Evolutionary conservation across 2,329 filamentous ascomycete genomes (phyloP), one percentile per base, ranked within the genome.

Genomic region (Diplodia scrobiculata): DNA sequence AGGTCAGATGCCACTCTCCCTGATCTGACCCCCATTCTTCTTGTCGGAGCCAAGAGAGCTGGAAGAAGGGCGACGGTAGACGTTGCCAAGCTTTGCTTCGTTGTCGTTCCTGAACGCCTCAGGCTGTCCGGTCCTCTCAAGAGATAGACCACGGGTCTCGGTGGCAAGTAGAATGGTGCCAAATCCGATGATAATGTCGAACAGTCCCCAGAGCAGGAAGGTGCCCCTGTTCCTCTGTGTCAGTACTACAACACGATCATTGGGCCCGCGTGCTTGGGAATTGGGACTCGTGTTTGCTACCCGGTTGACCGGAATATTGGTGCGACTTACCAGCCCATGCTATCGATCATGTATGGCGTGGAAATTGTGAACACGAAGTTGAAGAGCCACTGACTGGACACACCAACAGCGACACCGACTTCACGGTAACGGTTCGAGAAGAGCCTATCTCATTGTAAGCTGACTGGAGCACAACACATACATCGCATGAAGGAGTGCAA

Each of bases 401-500:
- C 82, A 10, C 80, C 82, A 36, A 82, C 75, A n/a, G 81, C 80
- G 34, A 83, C 79, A 9, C 82, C 82, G 3, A 79, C 75, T 62
- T 84, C 82, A 13, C 83, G 79, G 54, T 85, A 80, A 5, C 83
- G 75, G 0, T 78, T 80, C 0, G 83, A 82, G 69, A 85, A 85
- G 67, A 85, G 84, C 45, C 66, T 68, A 58, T 59, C 41, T 55
- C 67, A 13, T 19, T 17, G 51, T 48, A 66, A 34, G 21, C 41
- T 14, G n/a, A 41, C 3, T 10, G 17, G 5, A 34, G 9, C 14
- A 11, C 25, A 34, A 21, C n/a, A 10, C 3, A 50, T 7, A n/a
- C 13, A 14, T 19, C 2, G 6, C 17, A 21, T 17, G 13, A 21
- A 34, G 41, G 41, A 11, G 9, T 5, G 36, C 5, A 59, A 10